Conservation (phyloP, 176 grass and related monocot genomes). For the Zea mays region Zm-B73-REFERENCE-NAM-5.0 NC_050096.1:196676001-196676500, state of each 20-base stretch:
- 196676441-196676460: conserved; percentile 8
- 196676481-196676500: conserved; percentile 8
- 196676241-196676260: not conserved
- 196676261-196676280: not conserved
- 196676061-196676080: not conserved
- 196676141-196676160: conserved; percentile 17
- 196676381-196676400: not conserved
- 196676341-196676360: not conserved
- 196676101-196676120: conserved; percentile 11
- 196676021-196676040: conserved; percentile 25
- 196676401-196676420: conserved; percentile 10
- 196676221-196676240: not conserved
- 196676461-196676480: conserved; percentile 5
- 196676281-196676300: conserved; percentile 3
- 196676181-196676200: conserved; percentile 3
- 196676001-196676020: conserved; percentile 25
- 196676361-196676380: not conserved
- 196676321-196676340: conserved; percentile 21
- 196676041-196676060: not conserved
- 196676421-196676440: conserved; percentile 38
- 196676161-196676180: conserved; percentile 11
- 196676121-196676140: conserved; percentile 27
- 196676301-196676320: conserved; percentile 8
- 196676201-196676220: conserved; percentile 24
- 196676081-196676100: conserved; percentile 11